Evolutionary conservation across 2,329 filamentous ascomycete species (phyloP), one percentile per base, ranked within the genome.

Genomic region (Fusarium concolor): DNA sequence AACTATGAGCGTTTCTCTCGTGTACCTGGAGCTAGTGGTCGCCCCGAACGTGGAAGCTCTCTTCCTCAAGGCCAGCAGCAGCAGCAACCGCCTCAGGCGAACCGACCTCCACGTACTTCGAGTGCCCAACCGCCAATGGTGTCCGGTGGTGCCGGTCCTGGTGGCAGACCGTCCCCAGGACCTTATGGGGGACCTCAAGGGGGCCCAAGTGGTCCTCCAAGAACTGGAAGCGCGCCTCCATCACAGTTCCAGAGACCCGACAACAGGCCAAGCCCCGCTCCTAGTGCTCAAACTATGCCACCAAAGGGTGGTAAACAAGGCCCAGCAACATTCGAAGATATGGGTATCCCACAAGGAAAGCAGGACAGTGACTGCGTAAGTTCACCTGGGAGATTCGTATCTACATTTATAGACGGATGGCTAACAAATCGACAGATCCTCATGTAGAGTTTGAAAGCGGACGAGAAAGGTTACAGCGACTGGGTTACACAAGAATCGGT

Each of bases 241-340:
- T 73, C 74, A 10, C 76, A 75, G 33, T 68, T 73, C 51, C 72
- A 74, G 51, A 65, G 71, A 26, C 74, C 72, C 6, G 72, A 74
- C 24, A 62, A 55, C 56, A 77, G 63, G 45, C 79, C 72, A 39
- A 77, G 67, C 56, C 71, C 72, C 61, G 72, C 76, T 41, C 71
- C 78, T 20, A 70, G 73, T 22, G 71, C 75, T n/a, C 71, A 78
- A 42, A 78, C 79, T n/a, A 77, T 79, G 10, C 71, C 77, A 17
- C 79, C 81, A 9, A 77, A 80, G 67, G 68, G 82, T 8, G 68
- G 82, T 5, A 80, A 82, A 49, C 92, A 94, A 76, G 96, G 95
- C 12, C 95, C 96, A 2, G 93, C 96, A 73, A 98, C 96, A 0
- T 99, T 99, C 78, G 95, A 97, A 77, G 94, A 96, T 77, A 99